These are phyloP conservation scores for Glycyrrhiza uralensis DNA, from an alignment of 306 rosid species.

Conservation along the genomic window DNA sequence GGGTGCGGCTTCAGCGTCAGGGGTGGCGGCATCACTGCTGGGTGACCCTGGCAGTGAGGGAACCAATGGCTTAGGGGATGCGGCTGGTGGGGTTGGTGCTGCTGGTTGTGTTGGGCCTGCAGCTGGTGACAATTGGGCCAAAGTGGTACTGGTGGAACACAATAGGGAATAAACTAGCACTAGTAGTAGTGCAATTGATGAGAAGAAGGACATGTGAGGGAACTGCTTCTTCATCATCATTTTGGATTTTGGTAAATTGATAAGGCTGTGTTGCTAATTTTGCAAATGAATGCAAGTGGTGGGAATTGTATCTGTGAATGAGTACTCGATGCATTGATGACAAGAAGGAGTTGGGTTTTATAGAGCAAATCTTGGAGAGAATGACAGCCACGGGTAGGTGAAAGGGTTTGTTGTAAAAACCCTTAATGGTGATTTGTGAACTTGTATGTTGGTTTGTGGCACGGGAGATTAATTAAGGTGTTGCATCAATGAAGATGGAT, in stretches of 20 bases:
- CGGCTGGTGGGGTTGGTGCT: neutral
- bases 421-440: conserved; percentile 11
- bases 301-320: neutral
- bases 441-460: neutral
- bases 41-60: conserved; percentile 41
- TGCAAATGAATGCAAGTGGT: neutral
- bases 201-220: conserved; percentile 20
- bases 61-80: conserved; percentile 35
- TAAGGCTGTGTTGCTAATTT: neutral
- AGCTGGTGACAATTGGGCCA: conserved; percentile 43
- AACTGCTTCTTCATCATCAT: conserved; percentile 19
- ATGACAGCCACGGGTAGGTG: conserved; percentile 36
- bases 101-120: conserved; percentile 36
- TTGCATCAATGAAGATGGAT: conserved; percentile 11
- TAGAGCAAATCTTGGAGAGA: conserved; percentile 19
- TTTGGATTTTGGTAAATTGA: neutral
- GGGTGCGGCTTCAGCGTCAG: conserved; percentile 33
- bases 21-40: conserved; percentile 27
- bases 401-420: neutral
- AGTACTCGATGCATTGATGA: conserved; percentile 23
- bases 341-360: conserved; percentile 2
- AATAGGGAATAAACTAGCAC: too few relatives aligned
- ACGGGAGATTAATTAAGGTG: conserved; percentile 20
- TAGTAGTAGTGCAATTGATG: conserved; percentile 19
- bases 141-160: conserved; percentile 4